phyloP scores from a whole-genome alignment of 1,284 basidiomycete species.

The Flammula alnicola region DNA sequence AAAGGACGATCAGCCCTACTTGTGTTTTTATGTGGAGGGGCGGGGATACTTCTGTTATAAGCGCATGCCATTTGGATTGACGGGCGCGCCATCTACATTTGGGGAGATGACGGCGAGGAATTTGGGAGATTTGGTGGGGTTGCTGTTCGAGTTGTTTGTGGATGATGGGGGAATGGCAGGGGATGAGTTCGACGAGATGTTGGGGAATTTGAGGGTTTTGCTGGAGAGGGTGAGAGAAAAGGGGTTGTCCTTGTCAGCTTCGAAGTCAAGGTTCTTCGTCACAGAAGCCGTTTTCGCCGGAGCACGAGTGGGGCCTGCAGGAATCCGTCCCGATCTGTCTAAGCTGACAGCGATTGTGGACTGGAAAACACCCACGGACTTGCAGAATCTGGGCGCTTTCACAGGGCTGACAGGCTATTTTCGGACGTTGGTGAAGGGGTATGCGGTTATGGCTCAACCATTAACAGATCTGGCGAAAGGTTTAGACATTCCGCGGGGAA shows the following conservation, averaged over 20 bases:
- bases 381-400: slow-evolving; percentile 28
- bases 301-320: slow-evolving; percentile 27
- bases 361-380: slow-evolving; percentile 34
- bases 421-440: slow-evolving; percentile 33
- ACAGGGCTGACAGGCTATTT: slow-evolving; percentile 34
- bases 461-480: slow-evolving; percentile 32
- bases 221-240: slow-evolving; percentile 18
- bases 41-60: slow-evolving; percentile 40
- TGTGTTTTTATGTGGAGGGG: slow-evolving; percentile 43
- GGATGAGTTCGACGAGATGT: slow-evolving; percentile 21
- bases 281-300: slow-evolving; percentile 36
- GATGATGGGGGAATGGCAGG: slow-evolving; percentile 24
- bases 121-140: slow-evolving; percentile 37
- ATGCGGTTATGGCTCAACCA: slow-evolving; percentile 33
- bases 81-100: slow-evolving; percentile 45
- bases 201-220: slow-evolving; percentile 19
- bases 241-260: slow-evolving; percentile 24
- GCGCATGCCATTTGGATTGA: slow-evolving; percentile 46
- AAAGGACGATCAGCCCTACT: slow-evolving; percentile 36
- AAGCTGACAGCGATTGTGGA: slow-evolving; percentile 39
- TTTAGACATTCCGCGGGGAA: slow-evolving; percentile 27
- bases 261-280: slow-evolving; percentile 27
- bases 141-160: slow-evolving; percentile 21
- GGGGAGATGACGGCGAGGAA: slow-evolving; percentile 33
- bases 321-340: slow-evolving; percentile 31